Evolutionary conservation across 2,329 filamentous ascomycete genomes (phyloP).

Genomic region (Cercospora beticola): DNA sequence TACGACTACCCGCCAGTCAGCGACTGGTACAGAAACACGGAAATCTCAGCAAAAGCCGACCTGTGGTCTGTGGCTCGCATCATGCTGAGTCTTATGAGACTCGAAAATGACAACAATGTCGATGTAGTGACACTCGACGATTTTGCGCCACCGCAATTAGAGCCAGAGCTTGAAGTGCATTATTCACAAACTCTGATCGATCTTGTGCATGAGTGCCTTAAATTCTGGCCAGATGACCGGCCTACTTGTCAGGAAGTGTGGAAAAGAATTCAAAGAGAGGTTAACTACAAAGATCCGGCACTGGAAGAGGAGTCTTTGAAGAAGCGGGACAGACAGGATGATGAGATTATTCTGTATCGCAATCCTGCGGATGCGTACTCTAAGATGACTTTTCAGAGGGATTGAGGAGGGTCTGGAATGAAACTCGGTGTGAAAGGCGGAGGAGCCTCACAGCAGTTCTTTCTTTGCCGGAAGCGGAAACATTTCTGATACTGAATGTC

Average conservation of each 20-base stretch:
- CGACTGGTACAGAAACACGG: background rate
- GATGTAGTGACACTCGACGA: background rate
- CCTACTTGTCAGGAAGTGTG: background rate
- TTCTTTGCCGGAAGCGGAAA: background rate
- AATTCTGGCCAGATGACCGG: background rate
- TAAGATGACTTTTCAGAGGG: background rate
- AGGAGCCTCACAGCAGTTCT: background rate
- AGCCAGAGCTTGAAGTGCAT: background rate
- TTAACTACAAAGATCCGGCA: background rate
- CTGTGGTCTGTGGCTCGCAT: background rate
- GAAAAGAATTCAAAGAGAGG: background rate
- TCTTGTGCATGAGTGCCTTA: background rate
- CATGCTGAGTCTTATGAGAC: background rate
- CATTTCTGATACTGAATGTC: background rate
- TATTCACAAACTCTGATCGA: background rate
- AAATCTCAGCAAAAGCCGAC: background rate
- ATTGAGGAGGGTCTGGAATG: background rate
- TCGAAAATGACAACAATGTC: background rate
- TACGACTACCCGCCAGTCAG: background rate
- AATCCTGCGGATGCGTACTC: slow-evolving; percentile 4
- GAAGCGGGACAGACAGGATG: background rate
- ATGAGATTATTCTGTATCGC: background rate
- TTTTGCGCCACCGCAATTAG: background rate
- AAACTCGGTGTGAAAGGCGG: too few relatives aligned
- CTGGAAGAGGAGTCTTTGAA: background rate